Evolutionary conservation across 129 eudicot species (phyloP), one percentile per base, ranked within the genome.

Genomic region (Centaurea solstitialis): DNA sequence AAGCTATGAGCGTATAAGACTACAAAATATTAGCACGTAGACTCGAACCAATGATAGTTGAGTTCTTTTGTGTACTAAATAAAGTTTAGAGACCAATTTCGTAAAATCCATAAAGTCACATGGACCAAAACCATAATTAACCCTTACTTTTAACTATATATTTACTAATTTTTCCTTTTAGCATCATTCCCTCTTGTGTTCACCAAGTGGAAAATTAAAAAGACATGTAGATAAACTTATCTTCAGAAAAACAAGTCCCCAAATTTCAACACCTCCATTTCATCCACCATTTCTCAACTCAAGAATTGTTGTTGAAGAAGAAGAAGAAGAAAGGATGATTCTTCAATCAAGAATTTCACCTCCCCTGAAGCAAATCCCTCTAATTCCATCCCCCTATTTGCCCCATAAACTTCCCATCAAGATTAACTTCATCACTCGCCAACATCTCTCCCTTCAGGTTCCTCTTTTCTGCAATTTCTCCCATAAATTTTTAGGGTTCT

Each of bases 291-390:
- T 70, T 23, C 40, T 24, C 23, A 20, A 13, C 59, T 10, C 11
- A 33, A 20, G 22, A 61, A n/a, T 4, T 18, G 24, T 38, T 71
- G 28, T 38, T 39, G 26, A 39, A 23, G 80, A 13, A 39, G 64
- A 64, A 59, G 26, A 39, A 40, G 80, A 13, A 39, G 64, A 62
- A 59, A 40, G n/a, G 73, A 77, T 40, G 80, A 77, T 77, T 65
- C 73, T 67, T 3, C 81, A 77, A 38, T 67, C 81, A 77, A 74
- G 81, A 77, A 41, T 77, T 67, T 15, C 81, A 40, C 74, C 74
- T 39, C 81, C 74, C 17, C 12, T 68, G 0, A 77, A 77, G 12
- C 81, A 39, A 77, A 68, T 43, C 18, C 73, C 72, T 18, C n/a
- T 7, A 70, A 71, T 77, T 41, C 67, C 66, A 1, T 0, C 30